Conservation (phyloP, 805 yeast species). For the Ogataea thermomethanolica region DNA sequence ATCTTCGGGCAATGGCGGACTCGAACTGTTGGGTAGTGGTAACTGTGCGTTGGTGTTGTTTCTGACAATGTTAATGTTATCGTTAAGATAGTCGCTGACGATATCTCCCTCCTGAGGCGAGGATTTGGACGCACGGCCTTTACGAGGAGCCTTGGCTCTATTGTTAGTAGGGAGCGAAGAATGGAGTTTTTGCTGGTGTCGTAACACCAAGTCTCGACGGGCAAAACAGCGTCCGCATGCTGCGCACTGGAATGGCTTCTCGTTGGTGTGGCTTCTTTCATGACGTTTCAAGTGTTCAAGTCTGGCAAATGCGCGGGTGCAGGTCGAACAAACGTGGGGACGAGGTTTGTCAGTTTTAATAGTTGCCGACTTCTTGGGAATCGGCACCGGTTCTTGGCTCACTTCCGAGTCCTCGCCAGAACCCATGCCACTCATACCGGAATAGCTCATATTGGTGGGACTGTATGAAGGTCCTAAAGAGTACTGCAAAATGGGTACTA, state of each 20-base stretch:
- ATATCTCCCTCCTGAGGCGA: conserved; percentile 31
- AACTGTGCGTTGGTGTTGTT: conserved; percentile 52
- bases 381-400: conserved; percentile 43
- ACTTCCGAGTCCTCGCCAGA: conserved; percentile 5
- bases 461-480: conserved; percentile 1
- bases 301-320: conserved; percentile 94
- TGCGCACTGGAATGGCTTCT: conserved; percentile 94
- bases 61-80: conserved; percentile 48
- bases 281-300: conserved; percentile 92
- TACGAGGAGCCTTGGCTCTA: conserved; percentile 32
- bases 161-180: conserved; percentile 44
- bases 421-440: too few species aligned
- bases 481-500: conserved; percentile 8
- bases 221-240: conserved; percentile 97
- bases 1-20: conserved; percentile 10
- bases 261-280: conserved; percentile 91
- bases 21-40: conserved; percentile 32
- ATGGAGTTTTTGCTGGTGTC: conserved; percentile 95
- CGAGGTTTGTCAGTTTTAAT: conserved; percentile 91
- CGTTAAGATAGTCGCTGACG: conserved; percentile 38
- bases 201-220: conserved; percentile 76
- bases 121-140: conserved; percentile 25
- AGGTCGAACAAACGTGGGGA: conserved; percentile 84
- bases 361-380: conserved; percentile 79
- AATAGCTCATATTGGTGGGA: neutral